These are phyloP conservation scores for Cutaneotrichosporon cutaneum DNA, from an alignment of 1,284 basidiomycete genomes.

Conservation along the genomic window DNA sequence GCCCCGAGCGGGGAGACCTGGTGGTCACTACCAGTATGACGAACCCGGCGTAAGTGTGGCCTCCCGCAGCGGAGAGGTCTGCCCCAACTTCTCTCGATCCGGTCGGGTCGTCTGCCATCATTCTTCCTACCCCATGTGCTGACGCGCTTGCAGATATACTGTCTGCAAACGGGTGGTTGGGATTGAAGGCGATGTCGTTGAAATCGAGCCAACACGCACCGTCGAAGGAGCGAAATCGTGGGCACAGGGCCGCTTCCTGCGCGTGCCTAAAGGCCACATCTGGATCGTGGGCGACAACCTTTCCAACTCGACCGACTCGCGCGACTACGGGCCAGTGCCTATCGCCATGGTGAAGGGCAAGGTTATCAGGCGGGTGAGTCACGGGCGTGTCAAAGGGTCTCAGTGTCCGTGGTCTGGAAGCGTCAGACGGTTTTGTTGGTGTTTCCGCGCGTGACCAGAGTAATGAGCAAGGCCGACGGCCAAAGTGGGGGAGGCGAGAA, in stretches of 20 bases:
- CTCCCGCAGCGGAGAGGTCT: no score
- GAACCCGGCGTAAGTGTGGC: slow-evolving; percentile 55
- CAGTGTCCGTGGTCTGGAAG: neutral
- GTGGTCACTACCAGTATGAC: slow-evolving; percentile 74
- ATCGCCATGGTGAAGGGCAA: slow-evolving; percentile 76
- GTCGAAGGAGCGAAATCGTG: slow-evolving; percentile 38
- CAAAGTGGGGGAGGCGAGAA: no score
- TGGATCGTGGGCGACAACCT: slow-evolving; percentile 94
- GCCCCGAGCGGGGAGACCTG: slow-evolving; percentile 74
- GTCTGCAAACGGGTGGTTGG: slow-evolving; percentile 92
- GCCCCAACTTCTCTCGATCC: neutral
- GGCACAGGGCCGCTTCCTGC: slow-evolving; percentile 60
- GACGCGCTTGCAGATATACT: slow-evolving; percentile 39
- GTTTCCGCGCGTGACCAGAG: no score
- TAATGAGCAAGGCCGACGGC: no score
- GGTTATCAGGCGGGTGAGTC: slow-evolving; percentile 70
- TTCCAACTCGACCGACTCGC: slow-evolving; percentile 77
- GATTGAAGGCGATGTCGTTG: slow-evolving; percentile 82
- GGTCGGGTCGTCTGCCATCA: no score
- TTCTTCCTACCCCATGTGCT: neutral
- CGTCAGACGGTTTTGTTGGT: no score
- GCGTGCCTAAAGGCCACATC: slow-evolving; percentile 78
- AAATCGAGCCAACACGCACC: slow-evolving; percentile 66
- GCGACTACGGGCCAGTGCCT: slow-evolving; percentile 87
- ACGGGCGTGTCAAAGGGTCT: neutral